phyloP scores from a whole-genome alignment of 2,329 filamentous ascomycete genomes.

The Calonectria fujianensis region DNA sequence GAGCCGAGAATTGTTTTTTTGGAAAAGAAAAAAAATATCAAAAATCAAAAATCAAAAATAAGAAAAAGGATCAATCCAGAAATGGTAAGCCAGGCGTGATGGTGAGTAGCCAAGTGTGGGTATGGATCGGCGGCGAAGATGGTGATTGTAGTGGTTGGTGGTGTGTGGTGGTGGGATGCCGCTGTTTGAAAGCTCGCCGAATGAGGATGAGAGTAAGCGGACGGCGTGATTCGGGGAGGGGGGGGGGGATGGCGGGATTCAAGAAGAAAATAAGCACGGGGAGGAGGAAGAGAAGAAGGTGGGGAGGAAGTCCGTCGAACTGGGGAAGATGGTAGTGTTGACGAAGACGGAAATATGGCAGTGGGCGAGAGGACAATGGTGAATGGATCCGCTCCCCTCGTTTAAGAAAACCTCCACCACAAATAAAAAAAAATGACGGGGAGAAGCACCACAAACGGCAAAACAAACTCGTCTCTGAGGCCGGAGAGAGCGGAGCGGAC shows the following conservation, averaged over 20 bases:
- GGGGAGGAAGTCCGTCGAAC: constrained; percentile 13
- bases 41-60: constrained; percentile 1
- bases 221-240: constrained; percentile 2
- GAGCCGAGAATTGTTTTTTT: constrained; percentile 15
- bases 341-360: constrained; percentile 18
- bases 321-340: constrained; percentile 13
- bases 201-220: constrained; percentile 17
- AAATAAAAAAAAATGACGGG: not conserved
- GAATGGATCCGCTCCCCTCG: constrained; percentile 34
- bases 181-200: constrained; percentile 19
- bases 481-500: constrained; percentile 1
- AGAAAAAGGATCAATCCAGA: not conserved
- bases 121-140: constrained; percentile 33
- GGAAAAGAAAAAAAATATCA: not conserved
- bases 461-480: not conserved
- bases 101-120: constrained; percentile 31
- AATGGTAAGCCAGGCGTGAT: constrained; percentile 15
- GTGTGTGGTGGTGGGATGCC: constrained; percentile 6
- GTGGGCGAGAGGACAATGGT: constrained; percentile 23
- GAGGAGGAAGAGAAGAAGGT: constrained; percentile 15
- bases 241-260: not conserved
- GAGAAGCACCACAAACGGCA: not conserved
- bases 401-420: constrained; percentile 30
- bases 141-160: constrained; percentile 25
- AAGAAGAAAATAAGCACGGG: constrained; percentile 37